Evolutionary conservation across 306 rosid species (phyloP).

Genomic region (Begonia fuchsioides): DNA sequence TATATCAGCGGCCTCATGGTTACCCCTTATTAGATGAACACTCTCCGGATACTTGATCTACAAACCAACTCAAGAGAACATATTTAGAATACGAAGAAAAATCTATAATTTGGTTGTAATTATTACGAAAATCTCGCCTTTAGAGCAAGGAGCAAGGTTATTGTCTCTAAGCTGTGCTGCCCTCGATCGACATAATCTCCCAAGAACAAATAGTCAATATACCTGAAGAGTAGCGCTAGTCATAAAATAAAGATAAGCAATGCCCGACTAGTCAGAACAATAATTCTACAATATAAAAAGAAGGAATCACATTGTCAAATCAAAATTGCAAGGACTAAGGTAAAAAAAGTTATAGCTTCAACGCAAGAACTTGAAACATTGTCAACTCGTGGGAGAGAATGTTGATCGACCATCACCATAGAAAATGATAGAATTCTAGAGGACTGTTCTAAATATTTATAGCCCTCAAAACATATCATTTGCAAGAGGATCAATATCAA

Average conservation of each 20-base stretch:
- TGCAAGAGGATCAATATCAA: too few relatives aligned
- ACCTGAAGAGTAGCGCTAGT: constrained; percentile 42
- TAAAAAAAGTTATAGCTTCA: too few relatives aligned
- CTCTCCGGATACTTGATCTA: constrained; percentile 96
- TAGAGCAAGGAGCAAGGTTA: constrained; percentile 91
- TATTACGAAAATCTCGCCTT: constrained; percentile 42
- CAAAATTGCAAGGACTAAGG: too few relatives aligned
- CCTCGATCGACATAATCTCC: constrained; percentile 99
- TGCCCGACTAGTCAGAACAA: too few relatives aligned
- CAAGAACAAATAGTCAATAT: constrained; percentile 94
- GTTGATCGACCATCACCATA: too few relatives aligned
- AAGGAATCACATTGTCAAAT: too few relatives aligned
- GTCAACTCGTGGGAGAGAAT: too few relatives aligned
- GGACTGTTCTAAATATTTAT: too few relatives aligned
- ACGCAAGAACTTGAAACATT: too few relatives aligned
- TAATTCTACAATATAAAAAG: too few relatives aligned
- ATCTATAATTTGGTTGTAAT: constrained; percentile 5
- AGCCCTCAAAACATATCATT: too few relatives aligned
- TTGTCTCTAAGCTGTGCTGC: constrained; percentile 99
- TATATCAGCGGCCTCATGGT: constrained; percentile 99
- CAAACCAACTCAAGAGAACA: constrained; percentile 12
- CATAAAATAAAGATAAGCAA: constrained; percentile 1
- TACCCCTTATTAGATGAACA: constrained; percentile 97
- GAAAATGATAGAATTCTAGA: too few relatives aligned
- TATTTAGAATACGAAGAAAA: constrained; percentile 11